phyloP scores from a whole-genome alignment of 805 yeast genomes.

The Tetrapisispora iriomotensis region DNA sequence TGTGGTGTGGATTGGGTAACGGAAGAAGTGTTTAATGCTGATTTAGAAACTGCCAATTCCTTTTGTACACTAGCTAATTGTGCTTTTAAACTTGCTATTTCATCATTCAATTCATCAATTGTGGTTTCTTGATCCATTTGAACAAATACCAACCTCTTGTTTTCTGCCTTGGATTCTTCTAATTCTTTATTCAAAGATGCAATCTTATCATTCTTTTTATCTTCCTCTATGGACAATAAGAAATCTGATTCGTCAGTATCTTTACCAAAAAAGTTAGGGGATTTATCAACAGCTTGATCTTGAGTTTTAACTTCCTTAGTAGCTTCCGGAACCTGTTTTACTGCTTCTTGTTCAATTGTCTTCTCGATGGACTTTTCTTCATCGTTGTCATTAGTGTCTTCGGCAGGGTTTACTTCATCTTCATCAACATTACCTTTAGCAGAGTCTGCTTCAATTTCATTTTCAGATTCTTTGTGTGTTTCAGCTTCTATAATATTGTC shows the following conservation, averaged over 20 bases:
- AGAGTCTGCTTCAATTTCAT: background rate
- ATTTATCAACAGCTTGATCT: slow-evolving; percentile 3
- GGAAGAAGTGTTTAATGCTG: background rate
- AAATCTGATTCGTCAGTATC: slow-evolving; percentile 17
- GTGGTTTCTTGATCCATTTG: slow-evolving; percentile 28
- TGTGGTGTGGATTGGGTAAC: slow-evolving; percentile 15
- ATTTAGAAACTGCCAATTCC: background rate
- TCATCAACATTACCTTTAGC: no score
- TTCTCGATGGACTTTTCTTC: background rate
- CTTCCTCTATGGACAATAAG: slow-evolving; percentile 23
- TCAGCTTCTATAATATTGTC: slow-evolving; percentile 1
- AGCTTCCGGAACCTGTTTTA: background rate
- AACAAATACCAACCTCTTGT: slow-evolving; percentile 26
- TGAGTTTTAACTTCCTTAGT: background rate
- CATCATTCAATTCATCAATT: slow-evolving; percentile 30
- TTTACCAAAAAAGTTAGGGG: slow-evolving; percentile 6
- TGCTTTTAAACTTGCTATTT: slow-evolving; percentile 19
- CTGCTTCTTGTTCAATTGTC: background rate
- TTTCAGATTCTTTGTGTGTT: slow-evolving; percentile 1
- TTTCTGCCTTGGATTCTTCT: slow-evolving; percentile 29
- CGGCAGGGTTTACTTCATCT: slow-evolving; percentile 3
- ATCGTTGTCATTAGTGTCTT: slow-evolving; percentile 2
- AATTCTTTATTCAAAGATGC: slow-evolving; percentile 31
- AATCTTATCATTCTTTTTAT: slow-evolving; percentile 30
- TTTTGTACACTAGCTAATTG: background rate